Conservation (phyloP, 768 basidiomycete genomes). For the Rhizopogon vinicolor region DNA sequence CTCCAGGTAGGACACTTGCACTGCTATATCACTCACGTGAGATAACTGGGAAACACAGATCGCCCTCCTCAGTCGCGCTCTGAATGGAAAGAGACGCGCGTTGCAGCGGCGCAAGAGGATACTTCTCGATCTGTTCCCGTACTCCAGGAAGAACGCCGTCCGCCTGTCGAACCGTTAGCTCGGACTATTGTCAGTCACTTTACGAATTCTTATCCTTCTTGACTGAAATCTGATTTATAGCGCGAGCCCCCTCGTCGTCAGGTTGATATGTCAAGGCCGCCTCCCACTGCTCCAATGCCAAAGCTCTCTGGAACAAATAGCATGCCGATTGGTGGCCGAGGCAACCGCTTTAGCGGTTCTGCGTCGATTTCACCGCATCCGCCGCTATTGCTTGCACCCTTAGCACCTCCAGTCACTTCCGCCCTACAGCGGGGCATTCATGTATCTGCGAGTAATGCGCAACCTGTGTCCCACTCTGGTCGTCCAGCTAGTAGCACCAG, state of each 20-base stretch:
- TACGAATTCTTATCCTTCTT: not conserved
- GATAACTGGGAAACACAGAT: not conserved
- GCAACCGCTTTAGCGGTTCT: conserved; percentile 16
- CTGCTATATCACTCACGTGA: not conserved
- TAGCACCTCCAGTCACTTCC: not conserved
- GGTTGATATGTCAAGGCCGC: conserved; percentile 9
- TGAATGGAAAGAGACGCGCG: not conserved
- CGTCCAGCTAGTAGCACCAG: conserved; percentile 3
- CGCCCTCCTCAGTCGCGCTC: not conserved
- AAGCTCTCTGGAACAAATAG: conserved; percentile 30
- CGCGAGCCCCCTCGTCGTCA: conserved; percentile 13
- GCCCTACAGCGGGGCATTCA: not conserved
- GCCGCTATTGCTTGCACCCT: not conserved
- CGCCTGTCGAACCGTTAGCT: conserved; percentile 8
- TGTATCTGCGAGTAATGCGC: conserved; percentile 13
- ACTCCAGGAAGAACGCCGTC: conserved; percentile 12
- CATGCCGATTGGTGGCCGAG: conserved; percentile 23
- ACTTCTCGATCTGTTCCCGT: conserved; percentile 10
- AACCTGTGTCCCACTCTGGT: conserved; percentile 15
- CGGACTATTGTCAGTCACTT: conserved; percentile 14
- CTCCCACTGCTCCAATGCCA: conserved; percentile 12
- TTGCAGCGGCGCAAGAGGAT: conserved; percentile 3
- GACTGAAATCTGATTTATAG: conserved; percentile 4
- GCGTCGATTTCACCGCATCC: conserved; percentile 5
- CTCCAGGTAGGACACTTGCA: not conserved